These are phyloP conservation scores for Trichophyton verrucosum DNA, from an alignment of 2,329 filamentous ascomycete species.

Conservation along the genomic window DNA sequence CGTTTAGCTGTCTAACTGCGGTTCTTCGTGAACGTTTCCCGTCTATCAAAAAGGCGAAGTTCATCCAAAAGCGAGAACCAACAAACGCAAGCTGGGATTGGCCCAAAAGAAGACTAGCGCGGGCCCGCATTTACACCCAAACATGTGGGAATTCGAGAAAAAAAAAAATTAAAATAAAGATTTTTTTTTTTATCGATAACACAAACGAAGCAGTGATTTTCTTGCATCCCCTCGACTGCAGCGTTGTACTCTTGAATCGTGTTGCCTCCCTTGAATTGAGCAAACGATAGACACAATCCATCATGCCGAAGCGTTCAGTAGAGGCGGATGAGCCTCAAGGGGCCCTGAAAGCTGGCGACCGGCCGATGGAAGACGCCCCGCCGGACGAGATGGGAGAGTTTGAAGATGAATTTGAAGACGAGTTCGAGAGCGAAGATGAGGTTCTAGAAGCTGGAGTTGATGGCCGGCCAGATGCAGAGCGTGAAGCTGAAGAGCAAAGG, in stretches of 20 bases:
- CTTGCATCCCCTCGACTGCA: not conserved
- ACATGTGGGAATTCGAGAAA: conserved; percentile 1
- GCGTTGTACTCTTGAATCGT: not conserved
- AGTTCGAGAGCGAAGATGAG: conserved; percentile 88
- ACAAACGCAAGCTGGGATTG: conserved; percentile 1
- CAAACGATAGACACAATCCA: not conserved
- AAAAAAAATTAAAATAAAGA: conserved; percentile 3
- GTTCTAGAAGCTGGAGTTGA: conserved; percentile 91
- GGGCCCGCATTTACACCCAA: conserved; percentile 1
- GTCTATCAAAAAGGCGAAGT: not conserved
- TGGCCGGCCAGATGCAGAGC: conserved; percentile 79
- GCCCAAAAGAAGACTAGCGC: conserved; percentile 14
- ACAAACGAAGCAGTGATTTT: not conserved
- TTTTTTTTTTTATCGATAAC: conserved; percentile 4
- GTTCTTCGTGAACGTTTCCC: not conserved
- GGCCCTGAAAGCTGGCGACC: conserved; percentile 49
- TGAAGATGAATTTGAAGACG: conserved; percentile 80
- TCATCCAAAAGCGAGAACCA: not conserved
- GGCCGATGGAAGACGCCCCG: conserved; percentile 40
- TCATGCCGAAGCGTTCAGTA: conserved; percentile 50
- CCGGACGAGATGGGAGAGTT: conserved; percentile 49
- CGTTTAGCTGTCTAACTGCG: not conserved
- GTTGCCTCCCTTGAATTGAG: not conserved
- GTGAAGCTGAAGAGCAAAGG: conserved; percentile 75
- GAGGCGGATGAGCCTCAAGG: conserved; percentile 40